Conservation (phyloP, 257 asterid genomes). For the Solanum piurae region DNA sequence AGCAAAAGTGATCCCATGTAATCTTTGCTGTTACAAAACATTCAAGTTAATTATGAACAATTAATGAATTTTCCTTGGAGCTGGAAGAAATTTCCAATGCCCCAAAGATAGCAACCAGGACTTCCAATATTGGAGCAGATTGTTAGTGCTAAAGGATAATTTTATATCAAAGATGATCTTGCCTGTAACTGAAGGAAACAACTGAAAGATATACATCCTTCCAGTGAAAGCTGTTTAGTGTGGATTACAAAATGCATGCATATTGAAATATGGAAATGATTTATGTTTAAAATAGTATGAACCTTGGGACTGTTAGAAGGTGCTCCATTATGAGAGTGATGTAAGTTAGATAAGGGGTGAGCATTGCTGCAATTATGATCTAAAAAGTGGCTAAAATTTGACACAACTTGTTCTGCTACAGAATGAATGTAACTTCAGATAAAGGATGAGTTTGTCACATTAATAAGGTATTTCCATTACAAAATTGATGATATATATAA, state of each 20-base stretch:
- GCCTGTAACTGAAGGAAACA: neutral
- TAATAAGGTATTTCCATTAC: neutral
- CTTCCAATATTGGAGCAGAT: neutral
- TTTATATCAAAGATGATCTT: neutral
- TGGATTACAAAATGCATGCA: neutral
- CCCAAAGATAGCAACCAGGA: neutral
- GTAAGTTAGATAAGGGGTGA: neutral
- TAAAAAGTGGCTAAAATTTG: neutral
- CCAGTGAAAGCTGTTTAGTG: neutral
- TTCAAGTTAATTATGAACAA: neutral
- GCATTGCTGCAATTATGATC: neutral
- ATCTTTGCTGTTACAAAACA: neutral
- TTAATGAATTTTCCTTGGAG: neutral
- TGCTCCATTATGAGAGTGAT: neutral
- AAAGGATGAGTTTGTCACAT: neutral
- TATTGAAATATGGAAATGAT: neutral
- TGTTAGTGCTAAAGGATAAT: neutral
- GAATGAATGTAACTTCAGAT: neutral
- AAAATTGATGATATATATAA: neutral
- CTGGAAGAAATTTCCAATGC: neutral
- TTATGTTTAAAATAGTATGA: neutral
- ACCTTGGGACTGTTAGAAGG: neutral
- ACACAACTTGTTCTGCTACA: neutral
- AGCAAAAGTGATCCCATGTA: neutral
- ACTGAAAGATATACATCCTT: neutral